These are phyloP conservation scores for Podila verticillata DNA, from an alignment of 192 early-diverging fungal species.

Conservation along the genomic window DNA sequence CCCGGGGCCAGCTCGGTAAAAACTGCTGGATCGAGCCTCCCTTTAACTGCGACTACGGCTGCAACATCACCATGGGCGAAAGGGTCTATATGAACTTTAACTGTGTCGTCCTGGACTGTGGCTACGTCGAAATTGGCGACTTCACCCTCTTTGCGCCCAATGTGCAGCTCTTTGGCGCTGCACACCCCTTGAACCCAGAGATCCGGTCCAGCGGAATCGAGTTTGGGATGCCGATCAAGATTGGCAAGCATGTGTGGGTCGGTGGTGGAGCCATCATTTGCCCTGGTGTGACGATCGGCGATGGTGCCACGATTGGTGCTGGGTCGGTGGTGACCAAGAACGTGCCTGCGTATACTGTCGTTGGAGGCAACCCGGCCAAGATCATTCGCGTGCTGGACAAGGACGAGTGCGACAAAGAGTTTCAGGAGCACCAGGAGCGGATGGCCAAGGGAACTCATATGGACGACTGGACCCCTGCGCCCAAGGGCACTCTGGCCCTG, in stretches of 20 bases:
- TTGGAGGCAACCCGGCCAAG: slow-evolving; percentile 88
- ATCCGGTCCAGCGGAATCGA: slow-evolving; percentile 52
- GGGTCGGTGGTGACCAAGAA: slow-evolving; percentile 92
- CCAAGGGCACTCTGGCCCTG: slow-evolving; percentile 38
- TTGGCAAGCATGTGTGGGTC: slow-evolving; percentile 91
- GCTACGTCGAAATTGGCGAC: slow-evolving; percentile 78
- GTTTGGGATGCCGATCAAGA: slow-evolving; percentile 62
- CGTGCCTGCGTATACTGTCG: slow-evolving; percentile 78
- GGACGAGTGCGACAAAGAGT: slow-evolving; percentile 39
- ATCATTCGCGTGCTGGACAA: slow-evolving; percentile 63
- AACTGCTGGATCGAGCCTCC: slow-evolving; percentile 71
- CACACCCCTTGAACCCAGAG: slow-evolving; percentile 74
- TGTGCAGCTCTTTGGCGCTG: slow-evolving; percentile 79
- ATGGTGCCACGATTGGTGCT: slow-evolving; percentile 78
- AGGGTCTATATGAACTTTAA: slow-evolving; percentile 82
- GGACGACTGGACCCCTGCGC: slow-evolving; percentile 33
- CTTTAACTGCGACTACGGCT: slow-evolving; percentile 81
- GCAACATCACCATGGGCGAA: slow-evolving; percentile 80
- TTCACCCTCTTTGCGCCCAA: slow-evolving; percentile 78
- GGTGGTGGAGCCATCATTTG: slow-evolving; percentile 83
- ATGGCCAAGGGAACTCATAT: slow-evolving; percentile 4
- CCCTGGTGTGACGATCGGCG: slow-evolving; percentile 90
- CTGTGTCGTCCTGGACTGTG: slow-evolving; percentile 79
- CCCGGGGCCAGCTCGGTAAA: slow-evolving; percentile 63
- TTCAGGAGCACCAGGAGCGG: slow-evolving; percentile 14